Evolutionary conservation across 163 green algal species (phyloP), one percentile per base, ranked within the genome.

Genomic region (Scenedesmus sp.): DNA sequence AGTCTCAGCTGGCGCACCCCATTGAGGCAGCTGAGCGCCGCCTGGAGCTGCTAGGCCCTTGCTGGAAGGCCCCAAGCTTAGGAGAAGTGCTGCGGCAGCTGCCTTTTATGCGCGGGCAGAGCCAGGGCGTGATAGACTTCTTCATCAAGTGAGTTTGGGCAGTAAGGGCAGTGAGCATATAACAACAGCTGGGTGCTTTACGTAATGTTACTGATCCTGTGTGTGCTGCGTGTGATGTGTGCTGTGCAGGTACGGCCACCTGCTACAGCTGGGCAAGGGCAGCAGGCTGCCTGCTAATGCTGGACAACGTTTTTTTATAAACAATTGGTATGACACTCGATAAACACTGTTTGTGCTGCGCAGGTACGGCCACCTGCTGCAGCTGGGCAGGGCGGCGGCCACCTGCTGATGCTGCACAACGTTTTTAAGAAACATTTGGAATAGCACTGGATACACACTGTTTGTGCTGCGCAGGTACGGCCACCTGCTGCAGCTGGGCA

Each of bases 1-100:
- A 95, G 34, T 93, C 95, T 56, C 94, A 93, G 67, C 95, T 98
- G 89, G 10, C 26, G n/a, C 86, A 92, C 82, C 94, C 94, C n/a
- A 92, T 95, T 12, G 94, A 95, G 88, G 57, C n/a, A 4, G 84
- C 84, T 20, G 90, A 93, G 73, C 77, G 90, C 4, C 60, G 84
- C 10, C 59, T 93, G 16, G 90, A 93, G 90, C 84, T 90, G 73
- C 56, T 88, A 59, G 95, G 96, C 10, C 95, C 96, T 0, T 91
- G 95, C 1, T 97, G 95, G 95, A 86, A 88, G 56, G 93, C 96
- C 2, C 94, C 95, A 2, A 91, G 90, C 26, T 67, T 94, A 3
- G 92, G 83, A 0, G 88, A 94, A 13, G 92, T 96, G 52, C 85
- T 97, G 57, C 86, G 91, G 62, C 87, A 91, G 81, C 93, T 97